Base-by-base conservation (phyloP, 306 rosid genomes). In the Dalbergia cultrata region DNA sequence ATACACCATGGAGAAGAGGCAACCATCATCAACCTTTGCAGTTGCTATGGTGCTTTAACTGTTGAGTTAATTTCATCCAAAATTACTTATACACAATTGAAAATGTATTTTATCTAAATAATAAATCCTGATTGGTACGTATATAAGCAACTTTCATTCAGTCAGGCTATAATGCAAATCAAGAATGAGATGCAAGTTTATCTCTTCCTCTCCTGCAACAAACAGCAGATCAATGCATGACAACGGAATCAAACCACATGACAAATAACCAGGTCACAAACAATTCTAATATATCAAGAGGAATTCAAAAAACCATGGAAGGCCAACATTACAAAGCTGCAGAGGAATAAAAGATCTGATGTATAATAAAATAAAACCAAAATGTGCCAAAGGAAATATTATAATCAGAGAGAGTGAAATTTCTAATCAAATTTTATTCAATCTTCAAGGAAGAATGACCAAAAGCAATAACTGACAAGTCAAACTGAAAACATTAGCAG, bases 21-120 rank as follows among this genome's bases (percentile, higher is more conserved):
- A 67, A 44, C 71, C 67, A 67, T 43, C 17, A 81, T 77, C 70
- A 67, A 60, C 67, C 53, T 53, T 44, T 67, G 45, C 17, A 65
- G 31, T 13, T 72, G 73, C 3, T 50, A 67, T 50, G 34, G 77
- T 44, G 33, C 33, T 58, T 65, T 33, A 62, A 21, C 43, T 31
- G 41, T 26, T 26, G 31, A 75, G 13, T 31, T 21, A 18, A 17
- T 63, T 67, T 54, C 53, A 26, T 54, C 52, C 77, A 52, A 33
- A 19, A 75, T 18, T 52, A 80, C 33, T 35, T 19, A 44, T 26
- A 56, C 60, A 80, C 18, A 74, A 34, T 39, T 52, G 57, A 49
- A 74, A 37, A 71, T 58, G 22, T 13, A 50, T 16, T 10, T 50
- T 50, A 7, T 37, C n/a, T 53, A 21, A 37, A 43, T 43, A 21